These are phyloP conservation scores for Cardiospermum halicacabum DNA, from an alignment of 345 rosid species.

Conservation along the genomic window DNA sequence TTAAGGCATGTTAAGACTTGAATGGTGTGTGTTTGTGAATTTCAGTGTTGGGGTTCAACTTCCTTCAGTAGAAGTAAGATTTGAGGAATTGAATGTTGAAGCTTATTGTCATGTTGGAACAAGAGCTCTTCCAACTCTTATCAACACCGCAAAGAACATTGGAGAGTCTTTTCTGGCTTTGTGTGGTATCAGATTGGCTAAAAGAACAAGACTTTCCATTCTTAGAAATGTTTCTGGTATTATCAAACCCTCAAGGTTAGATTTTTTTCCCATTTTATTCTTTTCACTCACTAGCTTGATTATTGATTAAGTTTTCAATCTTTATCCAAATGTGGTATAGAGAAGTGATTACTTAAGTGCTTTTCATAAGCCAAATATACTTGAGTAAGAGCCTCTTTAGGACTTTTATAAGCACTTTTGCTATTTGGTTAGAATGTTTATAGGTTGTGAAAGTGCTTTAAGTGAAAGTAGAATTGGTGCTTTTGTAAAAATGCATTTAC, in stretches of 20 bases:
- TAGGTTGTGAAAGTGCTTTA: too few species aligned
- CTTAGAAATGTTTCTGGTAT: slow-evolving; percentile 71
- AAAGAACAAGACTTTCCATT: slow-evolving; percentile 65
- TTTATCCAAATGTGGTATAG: too few species aligned
- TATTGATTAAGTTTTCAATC: too few species aligned
- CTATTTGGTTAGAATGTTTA: too few species aligned
- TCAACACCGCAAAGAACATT: slow-evolving; percentile 61
- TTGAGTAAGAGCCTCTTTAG: too few species aligned
- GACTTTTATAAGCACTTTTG: too few species aligned
- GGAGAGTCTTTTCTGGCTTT: slow-evolving; percentile 54
- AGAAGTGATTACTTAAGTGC: too few species aligned
- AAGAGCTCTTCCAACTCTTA: slow-evolving; percentile 83
- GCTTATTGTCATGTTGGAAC: slow-evolving; percentile 69
- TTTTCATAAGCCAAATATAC: too few species aligned
- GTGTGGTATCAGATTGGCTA: slow-evolving; percentile 54
- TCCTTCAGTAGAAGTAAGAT: slow-evolving; percentile 81
- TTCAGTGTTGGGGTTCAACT: slow-evolving; percentile 74
- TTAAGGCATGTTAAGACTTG: background rate
- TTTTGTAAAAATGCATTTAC: too few species aligned
- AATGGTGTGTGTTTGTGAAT: too few species aligned
- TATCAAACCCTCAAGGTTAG: slow-evolving; percentile 68
- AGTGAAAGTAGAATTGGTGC: too few species aligned
- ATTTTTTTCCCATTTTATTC: background rate
- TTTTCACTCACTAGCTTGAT: too few species aligned
- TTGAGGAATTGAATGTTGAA: slow-evolving; percentile 52